Evolutionary conservation across 2,329 filamentous ascomycete species (phyloP).

Genomic region (Trichoderma sp.): DNA sequence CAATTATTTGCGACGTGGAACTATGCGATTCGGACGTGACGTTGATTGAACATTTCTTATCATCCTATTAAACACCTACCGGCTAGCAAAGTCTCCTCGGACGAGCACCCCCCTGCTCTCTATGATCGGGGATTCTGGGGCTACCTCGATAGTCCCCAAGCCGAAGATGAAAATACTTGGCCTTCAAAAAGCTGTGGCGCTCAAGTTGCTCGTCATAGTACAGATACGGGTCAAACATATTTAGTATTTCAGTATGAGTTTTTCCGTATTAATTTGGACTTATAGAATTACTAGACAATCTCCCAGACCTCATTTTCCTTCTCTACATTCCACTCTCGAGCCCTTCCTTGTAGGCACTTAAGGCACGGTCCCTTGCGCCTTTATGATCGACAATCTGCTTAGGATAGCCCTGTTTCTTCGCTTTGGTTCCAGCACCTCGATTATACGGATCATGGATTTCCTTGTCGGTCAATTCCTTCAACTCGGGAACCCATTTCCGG

Average conservation of each 20-base stretch:
- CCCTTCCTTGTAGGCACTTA: conserved; percentile 67
- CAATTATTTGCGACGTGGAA: conserved; percentile 30
- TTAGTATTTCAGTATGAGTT: conserved; percentile 9
- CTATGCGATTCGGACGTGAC: conserved; percentile 33
- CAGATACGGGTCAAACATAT: conserved; percentile 67
- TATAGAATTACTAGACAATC: neutral
- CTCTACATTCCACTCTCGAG: conserved; percentile 34
- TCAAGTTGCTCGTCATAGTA: conserved; percentile 58
- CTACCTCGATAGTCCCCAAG: conserved; percentile 59
- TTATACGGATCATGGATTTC: conserved; percentile 81
- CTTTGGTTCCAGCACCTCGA: conserved; percentile 59
- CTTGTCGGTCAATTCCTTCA: conserved; percentile 62
- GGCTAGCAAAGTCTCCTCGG: conserved; percentile 61
- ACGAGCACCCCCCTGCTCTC: conserved; percentile 37
- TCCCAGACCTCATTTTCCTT: neutral
- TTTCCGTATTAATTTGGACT: conserved; percentile 1
- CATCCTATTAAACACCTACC: conserved; percentile 30
- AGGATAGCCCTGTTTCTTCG: conserved; percentile 71
- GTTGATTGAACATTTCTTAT: conserved; percentile 31
- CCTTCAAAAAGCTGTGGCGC: conserved; percentile 63
- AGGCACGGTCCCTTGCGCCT: conserved; percentile 63
- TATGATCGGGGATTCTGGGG: conserved; percentile 56
- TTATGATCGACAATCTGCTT: conserved; percentile 74
- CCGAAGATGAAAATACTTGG: conserved; percentile 59
- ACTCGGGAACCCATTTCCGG: conserved; percentile 76